Base-by-base conservation (phyloP, 352 stramenopile species). In the Phytophthora macrochlamydospora region DNA sequence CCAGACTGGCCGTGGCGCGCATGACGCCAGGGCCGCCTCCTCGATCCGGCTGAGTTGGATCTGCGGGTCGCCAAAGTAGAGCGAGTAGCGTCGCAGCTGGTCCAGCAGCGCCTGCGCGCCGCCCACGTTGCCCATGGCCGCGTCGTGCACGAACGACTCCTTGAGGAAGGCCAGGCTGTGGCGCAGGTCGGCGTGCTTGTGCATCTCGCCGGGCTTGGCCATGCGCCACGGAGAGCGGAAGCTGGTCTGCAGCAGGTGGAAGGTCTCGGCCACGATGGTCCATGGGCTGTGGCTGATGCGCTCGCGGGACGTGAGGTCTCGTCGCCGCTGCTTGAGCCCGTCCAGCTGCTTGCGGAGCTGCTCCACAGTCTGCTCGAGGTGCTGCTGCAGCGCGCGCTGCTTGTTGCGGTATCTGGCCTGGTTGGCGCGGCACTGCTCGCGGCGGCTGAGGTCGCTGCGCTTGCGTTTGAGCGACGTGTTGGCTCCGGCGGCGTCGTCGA, bases 331-430 rank as follows among this genome's bases (percentile, higher is more conserved):
- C 8, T 65, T 54, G 32, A 59, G 35, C 4, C 13, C n/a, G 13
- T 58, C 31, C 4, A 59, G 9, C 40, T 59, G 43, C 8, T 45
- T 28, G 6, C 11, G 59, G 7, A 63, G 40, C 30, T 40, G 29
- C 14, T 51, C 31, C 7, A 65, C 56, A 8, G 11, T 59, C 11
- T 32, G 2, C 35, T 70, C 56, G 18, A 70, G 44, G 2, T 61
- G 38, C 8, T 46, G 4, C 29, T 65, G 49, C 2, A 28, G 12
- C 4, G 28, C 40, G 1, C 35, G 54, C 29, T 65, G 56, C 31
- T 54, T 71, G n/a, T 53, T 38, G 9, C 51, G 63, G 37, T 65
- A 71, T n/a, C 63, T 56, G 18, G 56, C 56, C 43, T 71, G 63
- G 18, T 62, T 62, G 33, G 37, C 33, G 4, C 45, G 51, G 9